These are phyloP conservation scores for Fusarium anthophilum DNA, from an alignment of 2,329 filamentous ascomycete species.

Conservation along the genomic window DNA sequence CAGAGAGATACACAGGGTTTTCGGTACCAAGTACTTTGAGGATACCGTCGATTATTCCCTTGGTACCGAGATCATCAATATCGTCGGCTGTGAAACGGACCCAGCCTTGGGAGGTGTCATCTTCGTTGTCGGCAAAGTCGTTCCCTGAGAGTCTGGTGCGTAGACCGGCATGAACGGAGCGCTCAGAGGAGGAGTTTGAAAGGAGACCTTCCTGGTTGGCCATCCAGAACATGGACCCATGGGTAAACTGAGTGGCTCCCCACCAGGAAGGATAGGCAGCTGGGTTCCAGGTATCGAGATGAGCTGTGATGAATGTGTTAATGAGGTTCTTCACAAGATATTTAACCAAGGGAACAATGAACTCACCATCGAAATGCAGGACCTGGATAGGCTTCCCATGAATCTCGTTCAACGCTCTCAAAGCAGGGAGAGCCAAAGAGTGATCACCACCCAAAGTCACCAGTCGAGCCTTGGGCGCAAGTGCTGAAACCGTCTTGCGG, in stretches of 20 bases:
- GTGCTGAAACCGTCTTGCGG: constrained; percentile 50
- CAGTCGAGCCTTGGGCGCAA: constrained; percentile 60
- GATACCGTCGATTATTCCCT: constrained; percentile 76
- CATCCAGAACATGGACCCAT: constrained; percentile 93
- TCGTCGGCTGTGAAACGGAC: constrained; percentile 82
- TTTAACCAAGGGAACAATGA: neutral
- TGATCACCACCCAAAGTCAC: constrained; percentile 80
- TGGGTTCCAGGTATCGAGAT: constrained; percentile 88
- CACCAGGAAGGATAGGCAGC: constrained; percentile 82
- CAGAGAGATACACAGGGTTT: constrained; percentile 81
- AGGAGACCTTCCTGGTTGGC: constrained; percentile 84
- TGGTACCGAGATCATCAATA: constrained; percentile 82
- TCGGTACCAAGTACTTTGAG: constrained; percentile 77
- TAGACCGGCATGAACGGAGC: constrained; percentile 82
- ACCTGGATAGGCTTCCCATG: constrained; percentile 73
- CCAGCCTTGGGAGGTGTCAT: constrained; percentile 81
- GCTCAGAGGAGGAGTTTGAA: constrained; percentile 73
- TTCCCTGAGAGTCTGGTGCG: constrained; percentile 77
- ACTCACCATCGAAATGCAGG: constrained; percentile 72
- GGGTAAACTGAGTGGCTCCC: constrained; percentile 75
- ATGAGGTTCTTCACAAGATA: neutral
- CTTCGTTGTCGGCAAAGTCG: constrained; percentile 74
- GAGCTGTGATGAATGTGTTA: constrained; percentile 49
- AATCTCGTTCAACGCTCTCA: constrained; percentile 70
- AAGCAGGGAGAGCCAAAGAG: constrained; percentile 73